Evolutionary conservation across 176 grass and related monocot genomes (phyloP).

Genomic region (Oryza meridionalis): DNA sequence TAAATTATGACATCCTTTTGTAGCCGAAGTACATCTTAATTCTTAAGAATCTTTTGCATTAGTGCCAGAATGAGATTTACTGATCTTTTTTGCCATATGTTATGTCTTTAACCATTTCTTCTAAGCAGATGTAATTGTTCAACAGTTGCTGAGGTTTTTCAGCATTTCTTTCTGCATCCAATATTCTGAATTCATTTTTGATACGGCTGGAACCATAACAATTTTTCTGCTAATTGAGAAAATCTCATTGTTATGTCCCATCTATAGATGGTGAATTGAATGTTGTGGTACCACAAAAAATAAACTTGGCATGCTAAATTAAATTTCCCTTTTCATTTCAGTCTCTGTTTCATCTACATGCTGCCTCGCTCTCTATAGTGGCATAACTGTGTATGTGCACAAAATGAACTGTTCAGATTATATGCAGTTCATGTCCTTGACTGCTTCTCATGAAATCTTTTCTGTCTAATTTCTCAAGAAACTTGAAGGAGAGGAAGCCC

Average conservation of each 20-base stretch:
- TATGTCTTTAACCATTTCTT: not conserved
- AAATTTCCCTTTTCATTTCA: not conserved
- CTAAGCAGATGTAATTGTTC: not conserved
- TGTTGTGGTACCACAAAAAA: not conserved
- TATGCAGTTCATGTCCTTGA: slow-evolving; percentile 5
- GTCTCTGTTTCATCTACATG: not conserved
- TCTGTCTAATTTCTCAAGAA: slow-evolving; percentile 57
- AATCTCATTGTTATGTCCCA: not conserved
- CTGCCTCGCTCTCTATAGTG: not conserved
- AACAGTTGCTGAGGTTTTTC: not conserved
- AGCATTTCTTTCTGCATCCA: not conserved
- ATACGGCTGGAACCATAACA: too few species aligned
- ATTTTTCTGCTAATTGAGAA: not conserved
- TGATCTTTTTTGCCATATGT: not conserved
- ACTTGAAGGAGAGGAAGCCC: slow-evolving; percentile 80
- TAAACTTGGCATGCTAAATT: not conserved
- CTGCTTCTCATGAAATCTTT: slow-evolving; percentile 11
- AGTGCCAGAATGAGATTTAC: slow-evolving; percentile 13
- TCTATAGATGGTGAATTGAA: not conserved
- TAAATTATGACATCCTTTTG: slow-evolving; percentile 8
- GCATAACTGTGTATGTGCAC: not conserved
- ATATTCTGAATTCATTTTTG: not conserved
- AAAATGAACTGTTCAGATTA: not conserved
- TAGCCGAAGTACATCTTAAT: slow-evolving; percentile 28
- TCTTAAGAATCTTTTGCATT: not conserved